phyloP scores from a whole-genome alignment of 306 rosid genomes.

The apple (Malus domestica) region ASM211411v1 NC_041802.1:4843501-4844000 shows the following conservation, averaged over 20 bases:
- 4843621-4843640: slow-evolving; percentile 55
- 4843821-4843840: slow-evolving; percentile 41
- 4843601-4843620: slow-evolving; percentile 42
- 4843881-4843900: slow-evolving; percentile 39
- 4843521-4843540: slow-evolving; percentile 26
- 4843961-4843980: slow-evolving; percentile 39
- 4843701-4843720: slow-evolving; percentile 35
- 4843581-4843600: slow-evolving; percentile 33
- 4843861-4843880: slow-evolving; percentile 48
- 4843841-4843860: slow-evolving; percentile 22
- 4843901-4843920: slow-evolving; percentile 59
- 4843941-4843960: slow-evolving; percentile 43
- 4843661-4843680: slow-evolving; percentile 55
- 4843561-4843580: slow-evolving; percentile 23
- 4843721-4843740: slow-evolving; percentile 36
- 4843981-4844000: slow-evolving; percentile 37
- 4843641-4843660: slow-evolving; percentile 33
- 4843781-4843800: slow-evolving; percentile 20
- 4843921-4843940: slow-evolving; percentile 46
- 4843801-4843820: slow-evolving; percentile 45
- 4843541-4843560: slow-evolving; percentile 39
- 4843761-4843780: slow-evolving; percentile 54
- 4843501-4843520: slow-evolving; percentile 37
- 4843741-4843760: slow-evolving; percentile 41
- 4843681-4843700: slow-evolving; percentile 30